Evolutionary conservation across 805 yeast species (phyloP).

Genomic region (Pichia pseudocactophila): DNA sequence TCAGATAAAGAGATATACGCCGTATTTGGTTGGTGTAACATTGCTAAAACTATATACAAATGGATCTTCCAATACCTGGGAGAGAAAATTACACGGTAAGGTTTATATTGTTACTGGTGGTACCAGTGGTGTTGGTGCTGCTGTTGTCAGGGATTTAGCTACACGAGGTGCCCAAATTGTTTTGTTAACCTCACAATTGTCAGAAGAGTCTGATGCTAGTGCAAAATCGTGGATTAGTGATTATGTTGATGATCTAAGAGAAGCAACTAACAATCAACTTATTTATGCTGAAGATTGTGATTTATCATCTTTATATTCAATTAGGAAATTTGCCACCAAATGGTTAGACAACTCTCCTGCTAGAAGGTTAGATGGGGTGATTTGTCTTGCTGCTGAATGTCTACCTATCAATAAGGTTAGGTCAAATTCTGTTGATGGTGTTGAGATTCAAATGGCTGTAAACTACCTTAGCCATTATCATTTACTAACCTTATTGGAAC

Average conservation of each 20-base stretch:
- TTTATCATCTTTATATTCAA: slow-evolving; percentile 58
- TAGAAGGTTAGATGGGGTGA: slow-evolving; percentile 79
- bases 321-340: slow-evolving; percentile 83
- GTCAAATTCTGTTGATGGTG: slow-evolving; percentile 65
- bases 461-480: slow-evolving; percentile 81
- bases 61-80: slow-evolving; percentile 85
- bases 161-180: slow-evolving; percentile 78
- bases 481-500: slow-evolving; percentile 69
- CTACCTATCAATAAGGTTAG: slow-evolving; percentile 64
- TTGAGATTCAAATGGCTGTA: slow-evolving; percentile 76
- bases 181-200: slow-evolving; percentile 47
- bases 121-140: slow-evolving; percentile 83
- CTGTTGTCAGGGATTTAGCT: slow-evolving; percentile 67
- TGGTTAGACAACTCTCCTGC: slow-evolving; percentile 93
- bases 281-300: slow-evolving; percentile 91
- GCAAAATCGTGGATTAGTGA: slow-evolving; percentile 58
- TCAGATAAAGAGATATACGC: slow-evolving; percentile 47
- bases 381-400: slow-evolving; percentile 81
- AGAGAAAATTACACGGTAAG: slow-evolving; percentile 82
- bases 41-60: slow-evolving; percentile 64
- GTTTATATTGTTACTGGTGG: slow-evolving; percentile 88
- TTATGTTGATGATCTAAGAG: slow-evolving; percentile 69
- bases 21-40: slow-evolving; percentile 38
- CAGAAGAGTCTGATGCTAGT: slow-evolving; percentile 36
- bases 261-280: slow-evolving; percentile 56